Evolutionary conservation across 257 asterid genomes (phyloP), one percentile per base, ranked within the genome.

Genomic region (Asclepias syriaca): DNA sequence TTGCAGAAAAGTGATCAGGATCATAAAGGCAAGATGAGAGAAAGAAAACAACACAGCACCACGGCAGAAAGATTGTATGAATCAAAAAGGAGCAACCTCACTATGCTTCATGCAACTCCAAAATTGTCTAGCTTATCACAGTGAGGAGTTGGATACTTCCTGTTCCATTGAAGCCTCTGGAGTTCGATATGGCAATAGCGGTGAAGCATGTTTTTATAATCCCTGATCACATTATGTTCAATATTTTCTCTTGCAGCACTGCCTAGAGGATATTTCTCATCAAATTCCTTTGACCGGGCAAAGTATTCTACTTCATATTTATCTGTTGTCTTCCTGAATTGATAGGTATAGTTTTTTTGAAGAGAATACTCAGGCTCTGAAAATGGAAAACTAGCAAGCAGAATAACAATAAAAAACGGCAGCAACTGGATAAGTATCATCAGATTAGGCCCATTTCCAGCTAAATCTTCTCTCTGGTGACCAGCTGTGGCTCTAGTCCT

Each of bases 81-180:
- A n/a, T 32, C 43, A 48, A 4, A 9, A 48, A 59, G 24, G 2
- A 6, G 29, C 13, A 70, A 76, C 70, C 67, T 66, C 43, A 71
- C 91, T 75, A 73, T 87, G 88, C 89, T 79, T 89, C 89, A 89
- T 29, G 95, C 88, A 54, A 81, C 76, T 68, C 74, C 81, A 68
- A 91, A 91, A 79, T 83, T 86, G 64, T 86, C 86, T 60, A 89
- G 91, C 84, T 76, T 83, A 73, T 86, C 96, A 29, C 96, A 88
- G 74, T 91, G 87, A 77, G 96, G 90, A 68, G 96, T 89, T 22
- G 97, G 97, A 60, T 89, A 75, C 77, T 89, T 83, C 81, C 96
- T 83, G 79, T 82, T 93, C 98, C 98, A 94, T 19, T 94, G 97
- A 60, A 95, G 96, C 89, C 98, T 88, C 88, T 89, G 98, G 80